Evolutionary conservation across 495 filamentous ascomycete genomes (phyloP).

Genomic region (Aspergillus mulundensis): DNA sequence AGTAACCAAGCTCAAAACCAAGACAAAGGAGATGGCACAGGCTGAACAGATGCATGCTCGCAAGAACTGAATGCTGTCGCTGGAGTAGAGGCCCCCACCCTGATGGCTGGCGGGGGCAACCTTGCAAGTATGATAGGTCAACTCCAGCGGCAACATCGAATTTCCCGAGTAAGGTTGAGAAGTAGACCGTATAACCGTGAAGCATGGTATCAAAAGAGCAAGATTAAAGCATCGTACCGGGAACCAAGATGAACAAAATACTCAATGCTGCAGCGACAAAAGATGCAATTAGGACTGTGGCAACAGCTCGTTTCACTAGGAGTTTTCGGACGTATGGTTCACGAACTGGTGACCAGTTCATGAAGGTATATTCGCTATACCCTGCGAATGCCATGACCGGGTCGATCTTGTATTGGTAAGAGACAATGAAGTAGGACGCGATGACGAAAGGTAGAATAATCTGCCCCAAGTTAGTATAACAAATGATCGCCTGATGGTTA

Average conservation of each 20-base stretch:
- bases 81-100: neutral
- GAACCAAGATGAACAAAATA: conserved; percentile 86
- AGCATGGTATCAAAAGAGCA: neutral
- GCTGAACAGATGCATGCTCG: conserved; percentile 18
- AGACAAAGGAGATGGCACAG: conserved; percentile 19
- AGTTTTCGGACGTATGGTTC: conserved; percentile 87
- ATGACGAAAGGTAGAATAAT: conserved; percentile 90
- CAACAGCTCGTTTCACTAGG: conserved; percentile 72
- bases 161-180: neutral
- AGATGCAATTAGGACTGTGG: conserved; percentile 67
- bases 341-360: conserved; percentile 77
- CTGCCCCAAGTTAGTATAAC: conserved; percentile 42
- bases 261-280: conserved; percentile 72
- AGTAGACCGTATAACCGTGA: neutral
- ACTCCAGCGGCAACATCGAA: neutral
- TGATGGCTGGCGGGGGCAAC: neutral
- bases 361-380: conserved; percentile 90
- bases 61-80: conserved; percentile 8
- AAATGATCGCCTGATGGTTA: neutral
- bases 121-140: too few species aligned
- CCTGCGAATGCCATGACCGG: conserved; percentile 86
- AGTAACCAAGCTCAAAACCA: neutral
- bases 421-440: conserved; percentile 79
- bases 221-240: conserved; percentile 75
- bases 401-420: conserved; percentile 92